These are phyloP conservation scores for Cryphonectria naterciae DNA, from an alignment of 2,329 filamentous ascomycete genomes.

Conservation along the genomic window DNA sequence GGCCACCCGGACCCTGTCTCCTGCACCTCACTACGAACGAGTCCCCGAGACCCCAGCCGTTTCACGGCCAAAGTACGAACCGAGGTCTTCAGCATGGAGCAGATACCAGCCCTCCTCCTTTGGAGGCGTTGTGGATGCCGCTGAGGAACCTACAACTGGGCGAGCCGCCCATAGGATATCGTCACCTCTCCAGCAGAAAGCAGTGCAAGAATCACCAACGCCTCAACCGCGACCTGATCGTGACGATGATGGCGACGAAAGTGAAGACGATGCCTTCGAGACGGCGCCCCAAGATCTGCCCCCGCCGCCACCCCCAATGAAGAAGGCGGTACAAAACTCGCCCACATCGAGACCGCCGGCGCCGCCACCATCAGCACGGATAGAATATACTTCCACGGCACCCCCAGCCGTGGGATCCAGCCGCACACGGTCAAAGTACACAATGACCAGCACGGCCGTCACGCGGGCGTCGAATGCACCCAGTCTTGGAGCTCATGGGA, in stretches of 20 bases:
- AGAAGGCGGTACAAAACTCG: neutral
- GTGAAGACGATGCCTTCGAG: conserved; percentile 10
- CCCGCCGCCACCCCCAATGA: neutral
- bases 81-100: neutral
- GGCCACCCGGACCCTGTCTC: neutral
- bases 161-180: neutral
- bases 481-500: neutral
- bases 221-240: neutral
- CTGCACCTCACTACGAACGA: neutral
- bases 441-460: neutral
- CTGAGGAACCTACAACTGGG: neutral
- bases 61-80: neutral
- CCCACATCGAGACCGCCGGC: neutral
- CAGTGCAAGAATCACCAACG: neutral
- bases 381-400: conserved; percentile 1
- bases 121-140: neutral
- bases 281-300: neutral
- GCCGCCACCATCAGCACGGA: neutral
- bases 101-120: neutral
- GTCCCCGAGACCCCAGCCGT: neutral
- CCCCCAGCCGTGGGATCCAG: neutral
- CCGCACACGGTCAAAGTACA: neutral
- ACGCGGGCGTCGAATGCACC: neutral
- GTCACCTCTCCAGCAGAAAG: neutral
- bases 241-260: neutral